Base-by-base conservation (phyloP, 805 yeast genomes). In the Ogataea allantospora region DNA sequence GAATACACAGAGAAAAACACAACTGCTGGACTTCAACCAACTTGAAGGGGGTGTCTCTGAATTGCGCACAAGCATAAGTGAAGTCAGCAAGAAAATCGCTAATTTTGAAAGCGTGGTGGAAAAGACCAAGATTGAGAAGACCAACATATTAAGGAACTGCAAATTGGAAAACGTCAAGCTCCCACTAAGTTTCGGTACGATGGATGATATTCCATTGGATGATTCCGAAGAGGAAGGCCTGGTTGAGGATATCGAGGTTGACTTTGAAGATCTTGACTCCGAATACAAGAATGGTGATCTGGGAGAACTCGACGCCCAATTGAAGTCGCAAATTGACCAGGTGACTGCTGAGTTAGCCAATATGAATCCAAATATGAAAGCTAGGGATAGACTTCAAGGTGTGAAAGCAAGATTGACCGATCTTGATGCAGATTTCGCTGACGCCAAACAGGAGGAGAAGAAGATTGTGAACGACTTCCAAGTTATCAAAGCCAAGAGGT, bases 331-430 rank as follows among this genome's bases (percentile, higher is more conserved):
- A 29, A 53, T 66, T 2, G 74, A 67, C 33, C 63, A 40, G 11
- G 34, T 45, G 55, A 58, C 33, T 9, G 44, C 48, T 9, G 73
- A 72, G 20, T 57, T 77, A 18, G 70, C 65, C 12, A 51, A 56
- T 33, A 64, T 88, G 51, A 78, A 86, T 21, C 96, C 96, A n/a
- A 88, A 88, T 58, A 68, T 78, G 25, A 83, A 83, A 47, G 96
- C 96, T 0, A 65, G 75, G 20, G 95, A 85, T 35, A 71, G 96
- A 51, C 71, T 87, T 29, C 71, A 67, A 23, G 88, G 83, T 35
- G 85, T 83, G 7, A 80, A 83, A 45, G 66, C 58, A 6, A 77
- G 77, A 47, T 68, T 83, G 23, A 68, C 70, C 7, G 78, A 71
- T 6, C 70, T 80, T 32, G 95, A 84, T 40, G 62, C 67, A 13